These are phyloP conservation scores for Spergularia bocconei DNA, from an alignment of 148 eudicot genomes.

Conservation along the genomic window DNA sequence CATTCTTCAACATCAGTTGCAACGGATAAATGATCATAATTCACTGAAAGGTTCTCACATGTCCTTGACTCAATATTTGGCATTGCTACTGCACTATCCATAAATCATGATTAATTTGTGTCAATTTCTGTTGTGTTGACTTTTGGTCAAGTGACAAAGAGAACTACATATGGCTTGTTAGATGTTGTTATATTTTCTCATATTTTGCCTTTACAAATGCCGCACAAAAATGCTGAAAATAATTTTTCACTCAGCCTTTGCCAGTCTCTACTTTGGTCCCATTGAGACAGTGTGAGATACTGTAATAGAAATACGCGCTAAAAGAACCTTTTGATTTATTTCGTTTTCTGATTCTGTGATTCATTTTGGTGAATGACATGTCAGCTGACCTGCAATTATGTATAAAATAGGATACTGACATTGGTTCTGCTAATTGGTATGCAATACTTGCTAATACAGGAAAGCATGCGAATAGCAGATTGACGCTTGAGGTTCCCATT, in stretches of 20 bases:
- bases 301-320: neutral
- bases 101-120: constrained; percentile 6
- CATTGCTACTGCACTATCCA: neutral
- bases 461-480: constrained; percentile 75
- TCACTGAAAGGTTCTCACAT: constrained; percentile 69
- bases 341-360: constrained; percentile 3
- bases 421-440: constrained; percentile 2
- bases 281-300: neutral
- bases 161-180: neutral
- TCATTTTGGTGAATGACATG: neutral
- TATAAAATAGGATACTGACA: constrained; percentile 6
- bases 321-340: neutral
- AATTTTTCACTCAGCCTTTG: neutral
- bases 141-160: constrained; percentile 4
- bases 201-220: neutral
- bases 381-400: neutral
- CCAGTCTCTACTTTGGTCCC: neutral
- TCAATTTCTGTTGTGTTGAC: neutral
- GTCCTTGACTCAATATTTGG: constrained; percentile 2
- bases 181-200: neutral
- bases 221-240: neutral
- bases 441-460: constrained; percentile 48
- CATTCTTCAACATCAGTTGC: constrained; percentile 93
- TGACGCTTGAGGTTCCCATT: constrained; percentile 83
- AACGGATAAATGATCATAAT: constrained; percentile 67